phyloP scores from a whole-genome alignment of 441 rosid species.

The Populus trichocarpa region DNA sequence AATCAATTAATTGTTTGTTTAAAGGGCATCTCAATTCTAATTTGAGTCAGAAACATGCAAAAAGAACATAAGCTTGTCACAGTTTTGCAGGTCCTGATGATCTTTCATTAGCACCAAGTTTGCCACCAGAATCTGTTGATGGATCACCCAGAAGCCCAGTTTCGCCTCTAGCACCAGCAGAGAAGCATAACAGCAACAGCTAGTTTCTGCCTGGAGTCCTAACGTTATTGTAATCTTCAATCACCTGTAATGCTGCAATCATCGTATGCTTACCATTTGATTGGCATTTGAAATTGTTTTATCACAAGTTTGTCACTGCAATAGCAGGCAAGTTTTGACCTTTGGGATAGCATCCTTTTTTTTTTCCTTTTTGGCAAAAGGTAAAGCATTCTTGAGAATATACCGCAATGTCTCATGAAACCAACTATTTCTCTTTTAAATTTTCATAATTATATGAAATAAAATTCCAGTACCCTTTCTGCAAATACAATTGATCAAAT shows the following conservation, averaged over 20 bases:
- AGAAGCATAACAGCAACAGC: slow-evolving; percentile 1
- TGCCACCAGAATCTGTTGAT: slow-evolving; percentile 11
- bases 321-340: background rate
- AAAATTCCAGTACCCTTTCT: background rate
- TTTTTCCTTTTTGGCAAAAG: background rate
- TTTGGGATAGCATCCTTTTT: background rate
- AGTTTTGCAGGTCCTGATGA: slow-evolving; percentile 17
- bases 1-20: background rate
- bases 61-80: background rate
- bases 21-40: no score
- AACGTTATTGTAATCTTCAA: slow-evolving; percentile 8
- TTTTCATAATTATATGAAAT: background rate
- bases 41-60: background rate
- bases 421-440: background rate
- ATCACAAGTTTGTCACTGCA: no score
- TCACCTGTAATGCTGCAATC: background rate
- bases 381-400: background rate
- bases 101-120: slow-evolving; percentile 5
- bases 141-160: slow-evolving; percentile 27
- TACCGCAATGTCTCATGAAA: background rate
- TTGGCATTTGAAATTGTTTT: background rate
- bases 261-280: background rate
- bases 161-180: slow-evolving; percentile 15
- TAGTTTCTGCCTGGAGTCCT: slow-evolving; percentile 21
- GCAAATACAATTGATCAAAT: background rate